phyloP scores from a whole-genome alignment of 2,329 filamentous ascomycete genomes.

The Venturia carpophila region DNA sequence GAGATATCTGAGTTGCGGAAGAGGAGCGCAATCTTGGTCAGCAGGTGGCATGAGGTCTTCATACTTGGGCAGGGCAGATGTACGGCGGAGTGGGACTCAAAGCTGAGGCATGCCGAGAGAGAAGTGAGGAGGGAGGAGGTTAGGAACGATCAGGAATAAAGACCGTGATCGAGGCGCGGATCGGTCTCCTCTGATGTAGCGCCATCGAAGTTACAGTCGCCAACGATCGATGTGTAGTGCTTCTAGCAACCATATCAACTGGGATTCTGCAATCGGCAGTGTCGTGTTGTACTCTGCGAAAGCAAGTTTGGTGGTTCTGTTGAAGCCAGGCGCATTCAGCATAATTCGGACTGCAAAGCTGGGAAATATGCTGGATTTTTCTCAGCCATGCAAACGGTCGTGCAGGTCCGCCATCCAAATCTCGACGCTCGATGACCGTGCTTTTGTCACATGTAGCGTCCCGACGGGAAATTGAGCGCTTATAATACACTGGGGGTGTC shows the following conservation, averaged over 20 bases:
- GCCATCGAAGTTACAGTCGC: too few relatives aligned
- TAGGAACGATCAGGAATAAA: slow-evolving; percentile 46
- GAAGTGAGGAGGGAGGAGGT: slow-evolving; percentile 56
- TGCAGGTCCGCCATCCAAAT: background rate
- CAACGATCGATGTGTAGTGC: too few relatives aligned
- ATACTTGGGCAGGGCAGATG: slow-evolving; percentile 60
- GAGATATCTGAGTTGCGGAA: slow-evolving; percentile 57
- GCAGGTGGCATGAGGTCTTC: slow-evolving; percentile 63
- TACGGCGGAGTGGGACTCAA: slow-evolving; percentile 63
- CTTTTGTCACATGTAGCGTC: background rate
- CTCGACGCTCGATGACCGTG: background rate
- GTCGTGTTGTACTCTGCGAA: background rate
- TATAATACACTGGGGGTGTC: background rate
- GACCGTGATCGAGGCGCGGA: slow-evolving; percentile 21
- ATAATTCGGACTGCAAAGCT: background rate
- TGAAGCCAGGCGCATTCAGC: background rate
- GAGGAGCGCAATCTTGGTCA: slow-evolving; percentile 49
- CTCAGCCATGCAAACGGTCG: background rate
- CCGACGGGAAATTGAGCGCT: background rate
- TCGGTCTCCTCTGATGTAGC: background rate
- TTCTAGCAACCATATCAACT: too few relatives aligned
- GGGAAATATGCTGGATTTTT: background rate
- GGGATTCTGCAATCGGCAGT: too few relatives aligned
- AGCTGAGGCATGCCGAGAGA: slow-evolving; percentile 58
- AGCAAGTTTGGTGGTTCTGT: background rate